Conservation (phyloP, 2,329 filamentous ascomycete genomes). For the Parascedosporium putredinis region DNA sequence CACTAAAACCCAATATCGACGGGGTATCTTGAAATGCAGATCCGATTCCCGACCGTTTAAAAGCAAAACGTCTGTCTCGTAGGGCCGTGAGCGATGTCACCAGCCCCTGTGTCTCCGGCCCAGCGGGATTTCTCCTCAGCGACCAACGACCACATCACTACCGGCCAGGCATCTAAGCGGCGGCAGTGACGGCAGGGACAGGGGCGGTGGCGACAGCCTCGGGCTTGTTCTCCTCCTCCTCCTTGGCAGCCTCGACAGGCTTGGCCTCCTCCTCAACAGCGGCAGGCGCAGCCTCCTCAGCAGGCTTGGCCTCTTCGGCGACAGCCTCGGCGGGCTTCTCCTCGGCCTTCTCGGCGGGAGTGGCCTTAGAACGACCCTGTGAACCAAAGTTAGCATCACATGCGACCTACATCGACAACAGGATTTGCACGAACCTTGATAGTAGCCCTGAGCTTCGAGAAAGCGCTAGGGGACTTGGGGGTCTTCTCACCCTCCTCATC, state of each 20-base stretch:
- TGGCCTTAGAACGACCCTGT: constrained; percentile 24
- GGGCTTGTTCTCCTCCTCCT: constrained; percentile 30
- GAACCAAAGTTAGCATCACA: not conserved
- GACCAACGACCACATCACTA: constrained; percentile 5
- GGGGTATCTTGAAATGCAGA: constrained; percentile 51
- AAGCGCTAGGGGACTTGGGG: constrained; percentile 33
- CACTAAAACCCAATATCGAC: constrained; percentile 34
- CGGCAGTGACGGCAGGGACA: constrained; percentile 38
- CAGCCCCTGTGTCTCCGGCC: not conserved
- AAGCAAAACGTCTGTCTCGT: constrained; percentile 2
- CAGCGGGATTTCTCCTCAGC: not conserved
- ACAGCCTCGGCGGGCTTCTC: constrained; percentile 17
- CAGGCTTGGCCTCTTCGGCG: constrained; percentile 15
- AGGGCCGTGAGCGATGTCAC: not conserved
- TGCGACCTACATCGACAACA: not conserved
- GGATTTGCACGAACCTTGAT: constrained; percentile 29
- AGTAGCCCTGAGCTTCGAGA: constrained; percentile 51
- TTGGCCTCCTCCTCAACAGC: constrained; percentile 17
- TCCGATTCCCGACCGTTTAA: constrained; percentile 36
- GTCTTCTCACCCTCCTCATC: constrained; percentile 54
- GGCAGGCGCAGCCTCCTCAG: constrained; percentile 15
- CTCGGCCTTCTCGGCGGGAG: constrained; percentile 20
- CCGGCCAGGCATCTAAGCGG: constrained; percentile 31
- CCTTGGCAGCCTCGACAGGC: constrained; percentile 16
- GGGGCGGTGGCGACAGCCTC: constrained; percentile 27